Percentiles rank a stretch among this genome's conserved stretches.
phyloP scores from a whole-genome alignment of 352 stramenopile species.

The Phytophthora tubulina region DNA sequence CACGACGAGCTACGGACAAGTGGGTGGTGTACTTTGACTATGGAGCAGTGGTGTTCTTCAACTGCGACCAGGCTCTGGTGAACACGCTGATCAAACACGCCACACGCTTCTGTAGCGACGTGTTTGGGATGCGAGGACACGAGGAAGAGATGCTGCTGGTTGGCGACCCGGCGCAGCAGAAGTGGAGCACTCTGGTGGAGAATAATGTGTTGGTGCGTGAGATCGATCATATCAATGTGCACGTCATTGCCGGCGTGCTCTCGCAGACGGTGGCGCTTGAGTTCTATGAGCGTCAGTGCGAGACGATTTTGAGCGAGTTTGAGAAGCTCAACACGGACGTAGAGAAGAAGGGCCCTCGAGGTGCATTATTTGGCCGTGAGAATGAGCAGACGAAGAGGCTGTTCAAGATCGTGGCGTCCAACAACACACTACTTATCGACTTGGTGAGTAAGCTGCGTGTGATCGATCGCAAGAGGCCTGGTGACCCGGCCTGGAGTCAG shows the following conservation, averaged over 20 bases:
- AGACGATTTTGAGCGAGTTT: constrained; percentile 96
- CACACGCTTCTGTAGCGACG: constrained; percentile 78
- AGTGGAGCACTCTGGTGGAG: constrained; percentile 85
- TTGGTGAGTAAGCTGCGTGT: constrained; percentile 97
- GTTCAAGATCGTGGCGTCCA: constrained; percentile 94
- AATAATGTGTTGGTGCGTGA: constrained; percentile 86
- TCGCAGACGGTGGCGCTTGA: constrained; percentile 96
- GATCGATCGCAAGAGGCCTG: constrained; percentile 93
- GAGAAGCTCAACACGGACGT: constrained; percentile 93
- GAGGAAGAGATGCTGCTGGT: constrained; percentile 85
- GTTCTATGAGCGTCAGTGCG: constrained; percentile 96
- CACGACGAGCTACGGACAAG: constrained; percentile 88
- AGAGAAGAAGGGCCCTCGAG: constrained; percentile 77
- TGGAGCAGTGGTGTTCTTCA: constrained; percentile 94
- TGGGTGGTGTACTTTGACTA: constrained; percentile 95
- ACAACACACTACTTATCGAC: constrained; percentile 97
- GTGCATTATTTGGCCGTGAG: constrained; percentile 80
- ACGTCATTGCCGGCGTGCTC: constrained; percentile 96
- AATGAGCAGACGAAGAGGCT: constrained; percentile 82
- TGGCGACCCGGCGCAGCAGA: constrained; percentile 70
- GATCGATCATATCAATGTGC: constrained; percentile 87
- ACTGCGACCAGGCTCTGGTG: constrained; percentile 85
- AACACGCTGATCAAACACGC: constrained; percentile 81
- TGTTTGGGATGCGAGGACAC: constrained; percentile 82
- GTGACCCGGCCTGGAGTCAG: constrained; percentile 96